Evolutionary conservation across 2,329 filamentous ascomycete species (phyloP).

Genomic region (Oidium heveae): DNA sequence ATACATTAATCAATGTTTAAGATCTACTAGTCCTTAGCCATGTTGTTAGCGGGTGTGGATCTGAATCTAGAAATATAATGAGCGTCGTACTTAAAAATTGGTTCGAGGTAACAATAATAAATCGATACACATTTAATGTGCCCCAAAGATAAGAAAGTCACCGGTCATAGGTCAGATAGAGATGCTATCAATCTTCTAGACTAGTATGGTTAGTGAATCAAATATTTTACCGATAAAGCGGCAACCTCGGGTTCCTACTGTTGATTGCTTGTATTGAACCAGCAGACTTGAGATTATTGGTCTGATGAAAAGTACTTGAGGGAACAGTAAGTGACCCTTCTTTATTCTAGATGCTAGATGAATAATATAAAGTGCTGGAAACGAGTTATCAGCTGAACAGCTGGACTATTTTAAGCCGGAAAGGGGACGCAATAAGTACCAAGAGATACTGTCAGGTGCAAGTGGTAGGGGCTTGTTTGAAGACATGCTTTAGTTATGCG

Average conservation of each 20-base stretch:
- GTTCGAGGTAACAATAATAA: conserved; percentile 3
- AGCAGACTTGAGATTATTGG: neutral
- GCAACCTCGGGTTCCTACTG: neutral
- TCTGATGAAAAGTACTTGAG: neutral
- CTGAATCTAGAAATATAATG: neutral
- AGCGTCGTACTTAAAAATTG: conserved; percentile 2
- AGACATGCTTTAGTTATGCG: too few relatives aligned
- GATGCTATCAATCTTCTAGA: neutral
- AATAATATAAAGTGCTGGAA: neutral
- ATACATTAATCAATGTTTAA: neutral
- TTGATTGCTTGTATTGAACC: neutral
- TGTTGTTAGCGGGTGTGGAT: conserved; percentile 2
- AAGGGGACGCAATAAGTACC: neutral
- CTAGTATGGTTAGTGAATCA: neutral
- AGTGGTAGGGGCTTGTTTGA: too few relatives aligned
- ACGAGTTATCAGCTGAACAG: neutral
- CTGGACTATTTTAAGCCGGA: neutral
- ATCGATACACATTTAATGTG: conserved; percentile 2
- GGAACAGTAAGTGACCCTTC: neutral
- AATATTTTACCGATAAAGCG: neutral
- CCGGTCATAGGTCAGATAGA: conserved; percentile 9
- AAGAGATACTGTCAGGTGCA: neutral
- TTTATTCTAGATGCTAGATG: neutral
- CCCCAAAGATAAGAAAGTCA: conserved; percentile 3
- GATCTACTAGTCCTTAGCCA: conserved; percentile 1